phyloP scores from a whole-genome alignment of 306 rosid species.

The Quercus berberidifolia region DNA sequence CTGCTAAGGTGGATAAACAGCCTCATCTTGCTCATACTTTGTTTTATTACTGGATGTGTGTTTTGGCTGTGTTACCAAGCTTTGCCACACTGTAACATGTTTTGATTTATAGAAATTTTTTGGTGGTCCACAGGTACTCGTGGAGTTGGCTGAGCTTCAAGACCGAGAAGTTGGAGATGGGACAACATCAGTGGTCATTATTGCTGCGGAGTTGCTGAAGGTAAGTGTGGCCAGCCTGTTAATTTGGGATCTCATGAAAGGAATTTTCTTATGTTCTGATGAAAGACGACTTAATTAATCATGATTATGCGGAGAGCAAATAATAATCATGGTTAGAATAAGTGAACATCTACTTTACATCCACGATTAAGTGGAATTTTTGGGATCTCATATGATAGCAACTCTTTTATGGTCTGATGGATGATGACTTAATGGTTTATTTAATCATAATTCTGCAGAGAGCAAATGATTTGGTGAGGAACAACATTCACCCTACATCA shows the following conservation, averaged over 20 bases:
- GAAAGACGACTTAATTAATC: background rate
- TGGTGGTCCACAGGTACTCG: constrained; percentile 62
- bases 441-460: constrained; percentile 44
- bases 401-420: background rate
- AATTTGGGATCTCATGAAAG: background rate
- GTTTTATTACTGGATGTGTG: background rate
- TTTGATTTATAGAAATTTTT: background rate
- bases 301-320: constrained; percentile 64
- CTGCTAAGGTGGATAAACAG: constrained; percentile 74
- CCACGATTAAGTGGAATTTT: constrained; percentile 5
- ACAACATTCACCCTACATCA: constrained; percentile 95
- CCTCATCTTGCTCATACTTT: background rate
- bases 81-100: background rate
- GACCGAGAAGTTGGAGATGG: constrained; percentile 98
- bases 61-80: background rate
- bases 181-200: constrained; percentile 93
- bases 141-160: constrained; percentile 94
- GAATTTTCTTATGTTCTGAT: background rate
- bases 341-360: constrained; percentile 75
- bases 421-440: background rate
- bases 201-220: constrained; percentile 93
- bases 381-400: background rate
- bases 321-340: constrained; percentile 70
- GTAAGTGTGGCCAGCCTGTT: constrained; percentile 25
- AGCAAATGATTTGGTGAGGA: constrained; percentile 93